Evolutionary conservation across 1,284 basidiomycete genomes (phyloP), one percentile per base, ranked within the genome.

Genomic region (Exobasidium rhododendri): DNA sequence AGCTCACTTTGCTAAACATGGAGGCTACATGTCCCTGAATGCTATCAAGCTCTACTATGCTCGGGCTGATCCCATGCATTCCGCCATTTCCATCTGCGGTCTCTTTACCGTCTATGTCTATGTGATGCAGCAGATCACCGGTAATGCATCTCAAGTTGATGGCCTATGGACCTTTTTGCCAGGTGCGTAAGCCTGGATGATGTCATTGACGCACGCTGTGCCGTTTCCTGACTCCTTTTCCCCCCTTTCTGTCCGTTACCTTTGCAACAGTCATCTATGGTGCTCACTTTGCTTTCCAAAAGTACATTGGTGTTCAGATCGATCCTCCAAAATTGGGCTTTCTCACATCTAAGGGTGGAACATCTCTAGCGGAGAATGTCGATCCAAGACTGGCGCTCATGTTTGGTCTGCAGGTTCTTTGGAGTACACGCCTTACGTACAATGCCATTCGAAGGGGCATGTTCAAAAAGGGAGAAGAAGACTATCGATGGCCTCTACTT

Each of bases 401-500:
- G 62, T 70, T 80, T n/a, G 60, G 61, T 1, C 67, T 81, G 10
- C 76, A 80, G 57, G 44, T 77, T 28, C 56, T 77, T 13, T 81
- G 80, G 80, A 71, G 70, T 1, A 58, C 66, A 14, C 87, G 92
- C 50, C 82, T 97, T 53, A 87, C 86, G 4, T 91, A 89, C 75
- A 92, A 97, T 78, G 89, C 92, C 0, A 87, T 86, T 80, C 84
- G 92, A 28, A 84, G 94, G 58, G 93, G 91, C 4, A 83, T 97
- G 31, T 94, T 93, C 80, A 86, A 83, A 58, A 71, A 74, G 62
- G 81, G 83, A 1, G 90, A 91, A 35, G 91, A 93, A 79, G 94
- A 97, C 80, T 97, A 97, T 77, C 88, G 94, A 30, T 97, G 93
- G 89, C 86, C 84, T 2, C 81, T 91, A 53, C 83, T 96, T 11